Evolutionary conservation across 2,329 filamentous ascomycete species (phyloP), one percentile per base, ranked within the genome.

Genomic region (Fusarium udum): DNA sequence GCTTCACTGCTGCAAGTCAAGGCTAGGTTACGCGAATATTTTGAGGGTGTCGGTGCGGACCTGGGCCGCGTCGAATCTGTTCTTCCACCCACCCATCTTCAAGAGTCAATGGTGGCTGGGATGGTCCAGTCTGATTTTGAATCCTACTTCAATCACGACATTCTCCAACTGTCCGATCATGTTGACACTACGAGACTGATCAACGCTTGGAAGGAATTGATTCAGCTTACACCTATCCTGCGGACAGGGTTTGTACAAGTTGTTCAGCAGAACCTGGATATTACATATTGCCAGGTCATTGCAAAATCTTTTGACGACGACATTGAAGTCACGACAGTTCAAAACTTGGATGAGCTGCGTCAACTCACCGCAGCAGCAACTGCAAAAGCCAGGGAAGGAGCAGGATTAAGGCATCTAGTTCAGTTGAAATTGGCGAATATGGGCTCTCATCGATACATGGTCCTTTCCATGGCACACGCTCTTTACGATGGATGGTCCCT

Each of bases 401-500:
- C 80, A 75, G 87, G 83, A 1, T 60, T 58, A 14, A 77, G 79
- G 2, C 59, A 82, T 14, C 76, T 92, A 6, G 80, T 91, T 12
- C 88, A 90, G 61, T 76, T 92, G 1, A 81, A 79, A 0, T 81
- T 89, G 59, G 82, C 81, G 7, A 76, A 67, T 11, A 78, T 80
- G 3, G 81, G 69, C 6, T 74, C 67, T 20, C 78, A 75, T 40
- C 81, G 67, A 7, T 89, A 87, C 62, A 71, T 91, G 4, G 78
- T 91, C 9, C 79, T 98, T 3, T 95, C 94, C 0, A 90, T 97
- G 43, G 88, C 95, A 0, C 95, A 98, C 81, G 94, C 95, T 4
- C 85, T 97, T 26, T 98, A 98, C 74, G 95, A 98, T 78, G 95
- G 95, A 2, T 95, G 92, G 89, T 97, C 95, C 6, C 87, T 98